Evolutionary conservation across 2,329 filamentous ascomycete genomes (phyloP).

Genomic region (Cladophialophora yegresii): DNA sequence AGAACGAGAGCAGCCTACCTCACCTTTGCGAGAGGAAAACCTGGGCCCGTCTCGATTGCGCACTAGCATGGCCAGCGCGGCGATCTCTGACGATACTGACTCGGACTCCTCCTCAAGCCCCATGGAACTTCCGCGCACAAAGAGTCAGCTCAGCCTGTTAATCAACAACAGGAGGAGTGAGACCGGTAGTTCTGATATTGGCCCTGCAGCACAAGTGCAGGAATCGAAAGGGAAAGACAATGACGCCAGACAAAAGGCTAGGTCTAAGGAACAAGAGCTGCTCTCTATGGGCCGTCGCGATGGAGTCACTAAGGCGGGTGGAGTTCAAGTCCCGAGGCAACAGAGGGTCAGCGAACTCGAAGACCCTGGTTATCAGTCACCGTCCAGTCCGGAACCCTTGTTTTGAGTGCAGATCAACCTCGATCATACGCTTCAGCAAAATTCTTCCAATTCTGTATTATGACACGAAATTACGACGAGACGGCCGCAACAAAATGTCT

Average conservation of each 20-base stretch:
- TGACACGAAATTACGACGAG: conserved; percentile 22
- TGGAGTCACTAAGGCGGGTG: conserved; percentile 35
- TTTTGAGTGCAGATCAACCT: conserved; percentile 20
- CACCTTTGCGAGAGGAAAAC: conserved; percentile 12
- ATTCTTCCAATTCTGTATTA: conserved; percentile 7
- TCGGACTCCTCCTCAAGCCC: conserved; percentile 21
- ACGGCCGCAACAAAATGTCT: conserved; percentile 13
- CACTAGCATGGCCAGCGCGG: conserved; percentile 21
- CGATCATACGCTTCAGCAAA: conserved; percentile 3
- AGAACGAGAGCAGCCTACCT: conserved; percentile 22
- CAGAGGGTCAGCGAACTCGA: conserved; percentile 28
- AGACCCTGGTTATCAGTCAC: conserved; percentile 18
- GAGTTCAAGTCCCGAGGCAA: conserved; percentile 32
- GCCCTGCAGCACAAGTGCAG: conserved; percentile 19
- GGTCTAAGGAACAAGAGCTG: conserved; percentile 31
- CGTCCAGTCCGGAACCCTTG: conserved; percentile 30
- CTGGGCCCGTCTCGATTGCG: conserved; percentile 13
- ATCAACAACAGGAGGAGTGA: conserved; percentile 34
- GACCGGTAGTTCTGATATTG: conserved; percentile 28
- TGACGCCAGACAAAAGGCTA: conserved; percentile 20
- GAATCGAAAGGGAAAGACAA: conserved; percentile 24
- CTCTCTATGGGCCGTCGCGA: conserved; percentile 32
- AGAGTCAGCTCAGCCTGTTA: conserved; percentile 38
- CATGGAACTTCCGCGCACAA: conserved; percentile 29
- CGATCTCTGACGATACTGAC: conserved; percentile 17